phyloP scores from a whole-genome alignment of 768 basidiomycete species.

The Hemileccinum rubropunctum region DNA sequence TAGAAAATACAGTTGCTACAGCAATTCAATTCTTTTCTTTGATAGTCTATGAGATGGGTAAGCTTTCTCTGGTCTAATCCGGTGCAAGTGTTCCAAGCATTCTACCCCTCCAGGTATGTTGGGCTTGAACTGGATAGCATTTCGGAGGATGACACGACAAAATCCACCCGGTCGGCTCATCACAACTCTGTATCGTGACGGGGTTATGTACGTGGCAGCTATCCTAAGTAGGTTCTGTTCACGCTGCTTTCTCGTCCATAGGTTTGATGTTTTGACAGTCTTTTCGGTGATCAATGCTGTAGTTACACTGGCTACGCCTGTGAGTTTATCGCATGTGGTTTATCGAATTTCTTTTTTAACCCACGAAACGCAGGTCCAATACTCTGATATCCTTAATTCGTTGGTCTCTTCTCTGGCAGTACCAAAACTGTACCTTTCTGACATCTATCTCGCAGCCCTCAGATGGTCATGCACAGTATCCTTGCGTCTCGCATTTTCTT shows the following conservation, averaged over 20 bases:
- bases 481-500: slow-evolving; percentile 26
- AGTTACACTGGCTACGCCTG: slow-evolving; percentile 6
- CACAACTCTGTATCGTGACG: slow-evolving; percentile 16
- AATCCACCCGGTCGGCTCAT: slow-evolving; percentile 7
- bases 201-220: slow-evolving; percentile 16
- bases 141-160: slow-evolving; percentile 12
- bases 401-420: not conserved
- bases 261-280: slow-evolving; percentile 1
- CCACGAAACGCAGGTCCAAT: slow-evolving; percentile 6
- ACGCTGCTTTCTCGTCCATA: not conserved
- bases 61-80: not conserved
- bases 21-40: slow-evolving; percentile 10
- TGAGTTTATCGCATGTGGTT: not conserved
- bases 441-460: slow-evolving; percentile 10
- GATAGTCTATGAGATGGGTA: slow-evolving; percentile 17
- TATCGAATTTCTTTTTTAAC: not conserved
- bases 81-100: not conserved
- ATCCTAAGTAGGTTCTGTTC: slow-evolving; percentile 10
- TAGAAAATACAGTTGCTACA: slow-evolving; percentile 1
- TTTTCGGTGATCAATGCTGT: slow-evolving; percentile 19
- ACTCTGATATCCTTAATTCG: slow-evolving; percentile 17
- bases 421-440: not conserved
- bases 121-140: slow-evolving; percentile 15
- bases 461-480: slow-evolving; percentile 22
- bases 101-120: slow-evolving; percentile 11